Conservation (phyloP, 2,329 filamentous ascomycete genomes). For the Penicillium sp. region DNA sequence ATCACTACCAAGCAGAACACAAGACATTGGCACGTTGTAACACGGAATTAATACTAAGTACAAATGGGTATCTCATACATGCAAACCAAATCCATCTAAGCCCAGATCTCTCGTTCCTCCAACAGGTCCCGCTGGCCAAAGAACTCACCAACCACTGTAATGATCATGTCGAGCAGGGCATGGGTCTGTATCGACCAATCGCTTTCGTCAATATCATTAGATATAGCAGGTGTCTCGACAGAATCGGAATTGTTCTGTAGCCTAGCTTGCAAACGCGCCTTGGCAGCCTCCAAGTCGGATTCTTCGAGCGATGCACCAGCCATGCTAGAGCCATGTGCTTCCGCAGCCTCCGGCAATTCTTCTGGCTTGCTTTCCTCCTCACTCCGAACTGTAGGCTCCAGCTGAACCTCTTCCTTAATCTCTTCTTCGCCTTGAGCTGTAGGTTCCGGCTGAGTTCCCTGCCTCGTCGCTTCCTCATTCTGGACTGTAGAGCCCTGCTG, state of each 20-base stretch:
- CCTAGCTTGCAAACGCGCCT: constrained; percentile 40
- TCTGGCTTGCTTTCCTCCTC: background rate
- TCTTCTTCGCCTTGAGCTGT: background rate
- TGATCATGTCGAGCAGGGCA: constrained; percentile 82
- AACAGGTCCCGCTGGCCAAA: constrained; percentile 84
- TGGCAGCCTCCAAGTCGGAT: constrained; percentile 42
- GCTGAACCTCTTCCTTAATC: background rate
- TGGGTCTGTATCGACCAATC: constrained; percentile 31
- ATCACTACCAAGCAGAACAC: background rate
- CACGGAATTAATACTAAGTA: background rate
- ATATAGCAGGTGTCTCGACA: background rate
- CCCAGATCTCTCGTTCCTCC: constrained; percentile 57
- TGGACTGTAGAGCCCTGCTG: background rate
- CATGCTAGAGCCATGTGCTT: constrained; percentile 12
- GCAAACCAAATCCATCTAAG: background rate
- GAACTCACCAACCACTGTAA: constrained; percentile 76
- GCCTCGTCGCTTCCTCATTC: background rate
- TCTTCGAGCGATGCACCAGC: constrained; percentile 12
- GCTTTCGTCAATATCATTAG: constrained; percentile 11
- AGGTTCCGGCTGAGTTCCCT: background rate
- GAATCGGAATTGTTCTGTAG: constrained; percentile 17
- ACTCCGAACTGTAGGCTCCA: background rate
- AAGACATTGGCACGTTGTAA: background rate
- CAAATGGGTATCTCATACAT: constrained; percentile 6
- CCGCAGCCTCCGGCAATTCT: background rate